Conservation (phyloP, 2,329 filamentous ascomycete genomes). For the Byssoonygena ceratinophila region DNA sequence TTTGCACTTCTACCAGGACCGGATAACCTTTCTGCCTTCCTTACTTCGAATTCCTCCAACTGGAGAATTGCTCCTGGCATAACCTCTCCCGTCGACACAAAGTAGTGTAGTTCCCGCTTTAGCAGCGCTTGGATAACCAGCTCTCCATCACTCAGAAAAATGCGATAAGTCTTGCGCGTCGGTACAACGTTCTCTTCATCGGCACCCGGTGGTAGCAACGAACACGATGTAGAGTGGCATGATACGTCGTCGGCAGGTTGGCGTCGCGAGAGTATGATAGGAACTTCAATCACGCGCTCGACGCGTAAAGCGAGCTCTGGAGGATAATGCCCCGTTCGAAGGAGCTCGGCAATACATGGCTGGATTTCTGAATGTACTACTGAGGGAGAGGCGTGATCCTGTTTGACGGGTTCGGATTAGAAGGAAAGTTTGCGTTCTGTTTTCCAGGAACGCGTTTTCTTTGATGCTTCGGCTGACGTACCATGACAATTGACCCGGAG, state of each 20-base stretch:
- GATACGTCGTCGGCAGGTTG: background rate
- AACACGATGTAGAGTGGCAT: background rate
- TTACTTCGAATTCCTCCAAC: constrained; percentile 20
- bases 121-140: constrained; percentile 24
- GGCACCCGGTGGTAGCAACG: background rate
- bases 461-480: background rate
- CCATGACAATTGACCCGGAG: constrained; percentile 5
- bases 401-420: background rate
- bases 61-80: constrained; percentile 18
- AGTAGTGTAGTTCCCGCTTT: constrained; percentile 15
- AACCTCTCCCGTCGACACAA: constrained; percentile 15
- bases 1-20: constrained; percentile 10
- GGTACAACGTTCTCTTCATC: background rate
- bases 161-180: constrained; percentile 13
- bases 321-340: constrained; percentile 23
- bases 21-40: constrained; percentile 17
- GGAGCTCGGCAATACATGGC: constrained; percentile 24
- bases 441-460: too few species aligned
- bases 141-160: constrained; percentile 23
- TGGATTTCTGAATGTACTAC: constrained; percentile 9
- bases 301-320: constrained; percentile 21
- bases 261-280: constrained; percentile 1
- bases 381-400: background rate
- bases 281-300: constrained; percentile 20
- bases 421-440: background rate